Percentiles rank a stretch among this genome's conserved stretches.
Conservation (phyloP, 306 rosid genomes). For the Senna tora region DNA sequence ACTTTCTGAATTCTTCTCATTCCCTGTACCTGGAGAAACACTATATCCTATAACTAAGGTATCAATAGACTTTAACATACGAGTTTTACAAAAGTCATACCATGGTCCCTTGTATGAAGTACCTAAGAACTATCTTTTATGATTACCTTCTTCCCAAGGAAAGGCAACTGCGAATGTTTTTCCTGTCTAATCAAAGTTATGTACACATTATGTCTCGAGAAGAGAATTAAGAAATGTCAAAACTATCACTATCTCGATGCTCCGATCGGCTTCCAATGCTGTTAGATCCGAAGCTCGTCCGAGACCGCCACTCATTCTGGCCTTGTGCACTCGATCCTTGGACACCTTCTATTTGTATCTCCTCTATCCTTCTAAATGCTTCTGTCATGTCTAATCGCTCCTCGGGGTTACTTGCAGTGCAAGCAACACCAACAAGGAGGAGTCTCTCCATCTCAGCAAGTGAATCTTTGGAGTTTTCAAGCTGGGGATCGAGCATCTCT, state of each 20-base stretch:
- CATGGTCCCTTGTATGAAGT: slow-evolving; percentile 20
- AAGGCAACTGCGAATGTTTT: not conserved
- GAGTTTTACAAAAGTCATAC: not conserved
- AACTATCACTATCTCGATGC: not conserved
- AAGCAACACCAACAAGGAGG: slow-evolving; percentile 61
- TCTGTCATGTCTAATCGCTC: slow-evolving; percentile 54
- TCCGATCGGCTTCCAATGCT: slow-evolving; percentile 29
- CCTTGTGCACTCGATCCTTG: slow-evolving; percentile 40
- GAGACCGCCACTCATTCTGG: slow-evolving; percentile 3
- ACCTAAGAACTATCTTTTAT: not conserved
- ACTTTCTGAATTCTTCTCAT: not conserved
- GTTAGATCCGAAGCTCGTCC: slow-evolving; percentile 34
- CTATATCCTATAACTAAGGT: not conserved
- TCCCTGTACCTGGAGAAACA: slow-evolving; percentile 14
- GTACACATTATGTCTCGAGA: not conserved
- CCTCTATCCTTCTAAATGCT: slow-evolving; percentile 64
- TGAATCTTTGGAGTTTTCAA: slow-evolving; percentile 37
- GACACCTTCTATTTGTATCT: slow-evolving; percentile 29
- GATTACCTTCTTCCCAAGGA: not conserved
- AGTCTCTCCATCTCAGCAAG: slow-evolving; percentile 57
- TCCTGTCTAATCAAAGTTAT: slow-evolving; percentile 2
- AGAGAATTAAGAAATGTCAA: slow-evolving; percentile 26
- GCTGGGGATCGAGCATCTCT: slow-evolving; percentile 73
- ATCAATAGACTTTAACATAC: not conserved
- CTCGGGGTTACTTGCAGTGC: slow-evolving; percentile 56